Base-by-base conservation (phyloP, 2,329 filamentous ascomycete species). In the Chalara sp. region DNA sequence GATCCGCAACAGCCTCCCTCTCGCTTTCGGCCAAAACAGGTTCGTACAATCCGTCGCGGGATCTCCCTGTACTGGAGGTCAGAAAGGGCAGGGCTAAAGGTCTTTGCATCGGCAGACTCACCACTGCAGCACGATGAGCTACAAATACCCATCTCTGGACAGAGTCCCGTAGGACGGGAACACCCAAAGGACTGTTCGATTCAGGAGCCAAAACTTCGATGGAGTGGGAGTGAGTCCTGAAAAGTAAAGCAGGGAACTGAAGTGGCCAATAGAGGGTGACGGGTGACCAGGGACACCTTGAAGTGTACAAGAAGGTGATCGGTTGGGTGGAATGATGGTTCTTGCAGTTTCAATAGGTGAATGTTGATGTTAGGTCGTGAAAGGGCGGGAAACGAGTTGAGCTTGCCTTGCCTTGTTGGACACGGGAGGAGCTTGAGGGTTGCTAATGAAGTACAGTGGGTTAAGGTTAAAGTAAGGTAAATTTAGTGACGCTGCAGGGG, bases 1-100 rank as follows among this genome's bases (percentile, higher is more conserved):
- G 77, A 68, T 99, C 93, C 58, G 93, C 91, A 50, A 99, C 93
- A 50, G 93, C 93, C 74, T 97, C 93, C 64, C 93, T 83, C 73
- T 99, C 93, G 72, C 87, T 95, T 67, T 99, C 93, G 63, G 91
- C 91, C 56, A 99, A 80, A 51, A 93, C 87, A 48, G 87, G 86
- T 68, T 93, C 88, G 68, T 92, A 91, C 58, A 89, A 78, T 59
- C 83, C 84, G 78, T 92, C 87, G 70, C 84, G 84, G 70, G 86
- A 81, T 72, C 84, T 86, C 65, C 84, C 87, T 87, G 54, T 51
- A 53, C 44, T 32, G 52, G 49, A 52, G 51, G 63, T 71, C 56
- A 71, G 67, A 56, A 50, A 39, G 55, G 32, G 30, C 6, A 30
- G 30, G 6, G 43, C 43, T 32, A 30, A 11, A 11, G 43, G 13